These are phyloP conservation scores for Phialophora expanda DNA, from an alignment of 2,329 filamentous ascomycete species.

Conservation along the genomic window DNA sequence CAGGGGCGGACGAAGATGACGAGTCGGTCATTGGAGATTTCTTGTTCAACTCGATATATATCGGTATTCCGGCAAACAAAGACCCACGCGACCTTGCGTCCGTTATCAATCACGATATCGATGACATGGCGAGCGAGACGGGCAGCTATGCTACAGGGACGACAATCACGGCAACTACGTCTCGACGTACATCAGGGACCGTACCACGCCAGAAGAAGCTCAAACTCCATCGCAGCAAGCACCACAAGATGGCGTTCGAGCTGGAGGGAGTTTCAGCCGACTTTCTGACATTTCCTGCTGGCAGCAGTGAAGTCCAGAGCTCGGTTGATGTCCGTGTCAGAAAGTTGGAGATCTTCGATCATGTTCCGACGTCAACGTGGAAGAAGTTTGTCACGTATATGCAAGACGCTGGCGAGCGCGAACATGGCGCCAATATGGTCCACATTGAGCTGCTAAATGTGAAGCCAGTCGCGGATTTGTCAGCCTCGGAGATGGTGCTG, in stretches of 20 bases:
- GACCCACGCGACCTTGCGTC: slow-evolving; percentile 81
- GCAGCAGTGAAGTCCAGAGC: slow-evolving; percentile 79
- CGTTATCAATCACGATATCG: slow-evolving; percentile 85
- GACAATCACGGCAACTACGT: slow-evolving; percentile 47
- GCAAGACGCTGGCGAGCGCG: slow-evolving; percentile 81
- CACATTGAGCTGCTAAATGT: slow-evolving; percentile 88
- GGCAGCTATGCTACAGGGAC: slow-evolving; percentile 84
- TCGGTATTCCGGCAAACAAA: slow-evolving; percentile 83
- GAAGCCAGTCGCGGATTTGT: slow-evolving; percentile 79
- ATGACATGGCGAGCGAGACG: slow-evolving; percentile 85
- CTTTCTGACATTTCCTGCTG: slow-evolving; percentile 77
- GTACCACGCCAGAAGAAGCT: slow-evolving; percentile 62
- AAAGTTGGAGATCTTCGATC: slow-evolving; percentile 89
- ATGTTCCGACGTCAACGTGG: slow-evolving; percentile 95
- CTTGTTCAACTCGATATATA: slow-evolving; percentile 98
- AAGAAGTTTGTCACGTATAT: slow-evolving; percentile 97
- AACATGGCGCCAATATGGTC: slow-evolving; percentile 86
- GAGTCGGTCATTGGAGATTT: slow-evolving; percentile 91
- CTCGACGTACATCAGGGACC: slow-evolving; percentile 41
- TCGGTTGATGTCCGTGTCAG: slow-evolving; percentile 82
- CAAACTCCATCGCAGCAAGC: slow-evolving; percentile 80
- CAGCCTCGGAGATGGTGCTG: slow-evolving; percentile 87
- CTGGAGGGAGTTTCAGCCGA: slow-evolving; percentile 83
- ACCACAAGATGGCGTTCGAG: slow-evolving; percentile 96
- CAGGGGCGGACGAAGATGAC: slow-evolving; percentile 67